A percentile compares a stretch with the other conserved stretches of the same genome.
phyloP scores from a whole-genome alignment of 805 yeast genomes.

The Barnettozyma botsteinii region DNA sequence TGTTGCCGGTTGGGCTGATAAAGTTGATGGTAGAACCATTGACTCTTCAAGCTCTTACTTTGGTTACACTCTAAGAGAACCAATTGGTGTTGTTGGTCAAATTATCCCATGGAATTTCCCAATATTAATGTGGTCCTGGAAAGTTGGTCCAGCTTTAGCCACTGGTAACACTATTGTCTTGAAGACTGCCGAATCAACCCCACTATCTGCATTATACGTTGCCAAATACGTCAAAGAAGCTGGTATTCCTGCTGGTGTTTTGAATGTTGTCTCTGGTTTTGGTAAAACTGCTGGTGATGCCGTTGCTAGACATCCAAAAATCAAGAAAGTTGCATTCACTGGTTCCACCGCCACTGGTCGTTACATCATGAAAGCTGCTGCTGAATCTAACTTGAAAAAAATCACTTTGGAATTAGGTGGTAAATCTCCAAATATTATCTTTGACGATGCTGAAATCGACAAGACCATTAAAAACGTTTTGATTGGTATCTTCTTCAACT shows the following conservation, averaged over 20 bases:
- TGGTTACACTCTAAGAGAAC: conserved; percentile 12
- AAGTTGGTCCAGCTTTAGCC: conserved; percentile 13
- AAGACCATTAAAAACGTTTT: conserved; percentile 12
- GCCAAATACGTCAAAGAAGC: conserved; percentile 11
- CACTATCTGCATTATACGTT: conserved; percentile 13
- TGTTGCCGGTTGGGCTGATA: conserved; percentile 15
- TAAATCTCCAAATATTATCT: conserved; percentile 14
- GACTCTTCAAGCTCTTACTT: conserved; percentile 9
- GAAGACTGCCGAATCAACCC: conserved; percentile 13
- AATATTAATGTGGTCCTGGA: conserved; percentile 14
- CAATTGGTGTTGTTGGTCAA: conserved; percentile 15
- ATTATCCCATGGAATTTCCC: conserved; percentile 15
- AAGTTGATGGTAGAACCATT: conserved; percentile 15
- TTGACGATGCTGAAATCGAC: conserved; percentile 12
- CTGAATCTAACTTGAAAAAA: conserved; percentile 14
- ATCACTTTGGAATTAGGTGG: conserved; percentile 13
- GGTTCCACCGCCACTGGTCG: conserved; percentile 15
- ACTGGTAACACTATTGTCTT: conserved; percentile 13
- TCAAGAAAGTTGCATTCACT: conserved; percentile 14
- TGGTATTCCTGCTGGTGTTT: conserved; percentile 14
- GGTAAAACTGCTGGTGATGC: conserved; percentile 16
- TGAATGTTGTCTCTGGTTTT: conserved; percentile 12
- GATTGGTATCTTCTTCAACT: conserved; percentile 12
- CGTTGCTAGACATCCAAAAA: conserved; percentile 11
- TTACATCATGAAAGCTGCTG: conserved; percentile 13